Conservation (phyloP, 208 protist species). For the Phytomonas francai region DNA sequence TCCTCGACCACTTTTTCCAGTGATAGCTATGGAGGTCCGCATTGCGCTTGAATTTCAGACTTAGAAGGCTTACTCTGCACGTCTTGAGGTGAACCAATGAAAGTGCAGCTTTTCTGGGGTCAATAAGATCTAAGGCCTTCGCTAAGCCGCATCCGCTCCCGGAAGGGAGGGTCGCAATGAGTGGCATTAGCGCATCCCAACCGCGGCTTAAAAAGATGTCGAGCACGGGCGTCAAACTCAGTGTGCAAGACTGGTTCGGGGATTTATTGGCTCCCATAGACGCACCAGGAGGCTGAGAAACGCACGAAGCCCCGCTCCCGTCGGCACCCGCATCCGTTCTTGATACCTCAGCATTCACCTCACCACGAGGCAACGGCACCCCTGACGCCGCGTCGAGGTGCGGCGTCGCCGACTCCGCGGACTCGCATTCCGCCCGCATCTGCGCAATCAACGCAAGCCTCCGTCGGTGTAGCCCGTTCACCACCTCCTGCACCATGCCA, state of each 20-base stretch:
- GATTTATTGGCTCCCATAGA: not conserved
- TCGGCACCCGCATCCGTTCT: not conserved
- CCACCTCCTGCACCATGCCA: slow-evolving; percentile 74
- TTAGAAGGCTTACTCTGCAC: slow-evolving; percentile 53
- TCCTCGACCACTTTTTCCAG: slow-evolving; percentile 8
- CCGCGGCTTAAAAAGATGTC: slow-evolving; percentile 14
- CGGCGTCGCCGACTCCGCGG: not conserved
- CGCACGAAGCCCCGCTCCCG: slow-evolving; percentile 4
- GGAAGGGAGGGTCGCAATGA: slow-evolving; percentile 66
- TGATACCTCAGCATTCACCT: not conserved
- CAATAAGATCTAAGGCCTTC: slow-evolving; percentile 57
- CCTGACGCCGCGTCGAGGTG: not conserved
- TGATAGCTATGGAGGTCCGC: slow-evolving; percentile 27
- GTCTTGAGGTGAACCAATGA: slow-evolving; percentile 63
- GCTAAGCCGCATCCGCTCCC: slow-evolving; percentile 83
- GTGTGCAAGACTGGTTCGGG: not conserved
- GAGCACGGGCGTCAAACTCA: slow-evolving; percentile 3
- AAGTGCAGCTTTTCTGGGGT: slow-evolving; percentile 30
- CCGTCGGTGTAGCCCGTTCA: slow-evolving; percentile 73
- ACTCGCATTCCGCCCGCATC: slow-evolving; percentile 2
- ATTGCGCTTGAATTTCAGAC: slow-evolving; percentile 40
- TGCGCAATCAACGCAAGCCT: slow-evolving; percentile 34
- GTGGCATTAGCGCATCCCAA: slow-evolving; percentile 44
- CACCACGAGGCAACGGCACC: not conserved
- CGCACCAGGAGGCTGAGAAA: slow-evolving; percentile 10